Conservation (phyloP, 495 filamentous ascomycete genomes). For the Cetradonia linearis region DNA sequence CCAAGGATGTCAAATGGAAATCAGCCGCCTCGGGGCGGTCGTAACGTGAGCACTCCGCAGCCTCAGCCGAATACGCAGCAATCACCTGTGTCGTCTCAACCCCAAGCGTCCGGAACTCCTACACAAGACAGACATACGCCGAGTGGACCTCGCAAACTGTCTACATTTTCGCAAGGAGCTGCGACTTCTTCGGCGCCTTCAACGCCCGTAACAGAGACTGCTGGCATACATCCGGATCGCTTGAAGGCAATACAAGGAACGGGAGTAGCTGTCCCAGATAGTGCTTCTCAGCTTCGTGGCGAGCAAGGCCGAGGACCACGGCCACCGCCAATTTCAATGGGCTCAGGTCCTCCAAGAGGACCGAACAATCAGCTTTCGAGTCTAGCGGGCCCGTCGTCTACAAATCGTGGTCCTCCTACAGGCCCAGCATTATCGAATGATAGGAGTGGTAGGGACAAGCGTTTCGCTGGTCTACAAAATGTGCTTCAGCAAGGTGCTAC, state of each 20-base stretch:
- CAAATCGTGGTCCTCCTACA: conserved; percentile 24
- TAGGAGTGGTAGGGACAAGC: conserved; percentile 23
- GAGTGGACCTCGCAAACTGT: conserved; percentile 20
- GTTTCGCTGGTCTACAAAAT: conserved; percentile 24
- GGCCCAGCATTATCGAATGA: conserved; percentile 20
- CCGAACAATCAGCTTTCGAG: conserved; percentile 19
- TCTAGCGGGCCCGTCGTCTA: conserved; percentile 14
- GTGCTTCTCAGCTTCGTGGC: conserved; percentile 8
- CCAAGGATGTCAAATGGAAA: conserved; percentile 25
- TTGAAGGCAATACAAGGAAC: conserved; percentile 25
- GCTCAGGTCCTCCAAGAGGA: conserved; percentile 16
- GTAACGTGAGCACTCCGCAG: conserved; percentile 23
- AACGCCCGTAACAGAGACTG: conserved; percentile 20
- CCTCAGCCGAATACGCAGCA: conserved; percentile 18
- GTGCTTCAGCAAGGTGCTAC: conserved; percentile 23
- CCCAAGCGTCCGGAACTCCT: conserved; percentile 5
- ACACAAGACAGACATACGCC: conserved; percentile 20
- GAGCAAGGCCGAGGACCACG: conserved; percentile 8
- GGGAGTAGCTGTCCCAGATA: conserved; percentile 6
- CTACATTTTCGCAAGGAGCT: conserved; percentile 8
- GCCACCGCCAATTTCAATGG: conserved; percentile 15
- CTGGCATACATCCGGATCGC: conserved; percentile 26
- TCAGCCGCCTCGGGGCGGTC: conserved; percentile 16
- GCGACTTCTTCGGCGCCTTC: conserved; percentile 14
- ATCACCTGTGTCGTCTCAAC: not conserved